Base-by-base conservation (phyloP, 1,284 basidiomycete species). In the Cryptococcus deneoformans region DNA sequence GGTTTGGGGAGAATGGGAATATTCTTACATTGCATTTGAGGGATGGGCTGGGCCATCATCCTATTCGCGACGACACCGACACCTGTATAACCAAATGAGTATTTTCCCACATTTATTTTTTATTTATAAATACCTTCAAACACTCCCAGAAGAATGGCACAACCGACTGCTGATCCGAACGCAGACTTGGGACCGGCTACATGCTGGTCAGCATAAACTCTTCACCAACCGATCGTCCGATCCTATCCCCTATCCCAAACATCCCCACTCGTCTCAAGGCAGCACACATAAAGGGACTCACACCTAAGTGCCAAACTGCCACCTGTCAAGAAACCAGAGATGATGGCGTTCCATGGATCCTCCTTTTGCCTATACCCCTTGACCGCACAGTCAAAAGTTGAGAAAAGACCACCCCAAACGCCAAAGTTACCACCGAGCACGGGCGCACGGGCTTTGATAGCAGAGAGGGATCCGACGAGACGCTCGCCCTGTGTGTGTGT, bases 341-440 rank as follows among this genome's bases (percentile, higher is more conserved):
- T 89, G 72, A 99, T 98, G 45, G 93, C 93, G 77, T 99, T 99
- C 93, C 94, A 99, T 52, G 94, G 90, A 78, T 99, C 96, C 79
- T 99, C 96, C 78, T 99, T 99, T 82, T 99, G 95, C 73, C 96
- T 82, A 81, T 86, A 90, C 9, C 93, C 93, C 79, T 99, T 98
- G 63, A 99, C 90, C 1, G 92, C 92, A 78, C 96, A 99, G 79
- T 99, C 96, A 69, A 94, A 99, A 29, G 92, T 89, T 39, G 91
- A 95, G 77, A 94, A 95, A 86, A 95, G 89, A 66, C 92, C 92
- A 76, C 95, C 95, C 94, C 94, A 98, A 16, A 97, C 87, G 71
- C 94, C 94, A 76, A 97, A 97, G 81, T 97, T 96, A 36, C 94
- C 94, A 53, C 95, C 96, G 20, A 95, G 92, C 35, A 99, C 95